phyloP scores from a whole-genome alignment of 495 filamentous ascomycete species.

The Pseudoneurospora amorphoporcata region DNA sequence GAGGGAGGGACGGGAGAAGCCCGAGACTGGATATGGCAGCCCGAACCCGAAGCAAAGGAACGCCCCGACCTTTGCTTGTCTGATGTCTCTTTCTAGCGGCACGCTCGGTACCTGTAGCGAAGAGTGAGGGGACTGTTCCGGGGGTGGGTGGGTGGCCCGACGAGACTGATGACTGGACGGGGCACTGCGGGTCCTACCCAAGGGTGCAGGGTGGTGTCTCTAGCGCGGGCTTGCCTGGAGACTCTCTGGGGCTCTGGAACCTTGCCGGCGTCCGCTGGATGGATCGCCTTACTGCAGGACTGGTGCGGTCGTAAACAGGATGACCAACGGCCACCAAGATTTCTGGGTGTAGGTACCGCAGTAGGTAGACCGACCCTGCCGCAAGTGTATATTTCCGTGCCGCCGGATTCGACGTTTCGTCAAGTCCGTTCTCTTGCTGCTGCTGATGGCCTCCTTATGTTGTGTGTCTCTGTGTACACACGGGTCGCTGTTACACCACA shows the following conservation, averaged over 20 bases:
- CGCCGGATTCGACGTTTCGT: conserved; percentile 15
- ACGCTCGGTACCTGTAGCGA: conserved; percentile 1
- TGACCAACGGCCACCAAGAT: conserved; percentile 2
- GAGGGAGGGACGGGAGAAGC: conserved; percentile 8
- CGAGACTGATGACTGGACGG: conserved; percentile 5
- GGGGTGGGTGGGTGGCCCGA: background rate
- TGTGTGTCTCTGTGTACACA: conserved; percentile 17
- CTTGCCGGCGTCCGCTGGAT: conserved; percentile 6
- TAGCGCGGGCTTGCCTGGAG: conserved; percentile 9
- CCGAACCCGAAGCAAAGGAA: conserved; percentile 18
- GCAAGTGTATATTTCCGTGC: conserved; percentile 10
- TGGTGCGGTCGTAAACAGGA: conserved; percentile 4
- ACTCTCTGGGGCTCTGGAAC: conserved; percentile 7
- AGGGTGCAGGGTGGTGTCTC: conserved; percentile 8
- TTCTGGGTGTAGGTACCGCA: background rate
- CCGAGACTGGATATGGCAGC: conserved; percentile 12
- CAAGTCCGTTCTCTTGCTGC: background rate
- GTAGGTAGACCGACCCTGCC: background rate
- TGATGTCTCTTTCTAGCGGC: conserved; percentile 8
- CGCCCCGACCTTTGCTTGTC: conserved; percentile 12
- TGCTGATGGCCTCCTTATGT: background rate
- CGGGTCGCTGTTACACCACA: conserved; percentile 25
- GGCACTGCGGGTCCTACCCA: conserved; percentile 17
- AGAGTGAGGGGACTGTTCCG: background rate
- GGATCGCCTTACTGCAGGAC: conserved; percentile 23